Base-by-base conservation (phyloP, 164 flowering plant species). In the Euptelea pleiosperma region DNA sequence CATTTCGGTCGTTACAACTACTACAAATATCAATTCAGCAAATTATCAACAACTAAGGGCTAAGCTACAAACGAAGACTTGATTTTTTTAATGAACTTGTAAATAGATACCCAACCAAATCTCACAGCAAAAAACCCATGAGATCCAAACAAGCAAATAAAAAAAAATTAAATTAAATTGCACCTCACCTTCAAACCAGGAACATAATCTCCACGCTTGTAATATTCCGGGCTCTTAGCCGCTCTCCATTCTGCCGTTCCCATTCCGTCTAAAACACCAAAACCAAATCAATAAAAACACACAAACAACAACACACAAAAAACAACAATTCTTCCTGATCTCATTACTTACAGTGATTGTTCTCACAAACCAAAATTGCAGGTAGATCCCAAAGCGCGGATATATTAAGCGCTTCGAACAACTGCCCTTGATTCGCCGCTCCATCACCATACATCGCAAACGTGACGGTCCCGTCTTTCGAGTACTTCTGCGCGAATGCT, bases 241-340 rank as follows among this genome's bases (percentile, higher is more conserved):
- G 99, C 96, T 63, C 97, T 85, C 97, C 97, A 94, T 56, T 90
- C 99, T 1, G 99, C 97, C 0, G 97, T 94, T 8, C 99, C 99
- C 99, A 94, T 91, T 15, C 99, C 99, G 81, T 94, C 97, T 94
- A 62, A n/a, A n/a, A n/a, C n/a, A n/a, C n/a, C 68, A 67, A n/a
- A 41, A 44, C 10, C 28, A 37, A 26, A 42, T 31, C 8, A 42
- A 57, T 1, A 37, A 55, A 25, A 14, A 24, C 58, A 60, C 53
- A 16, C 16, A 29, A n/a, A 43, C 3, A 26, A 39, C 22, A 7
- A 39, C 0, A 36, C 41, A 3, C 12, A 28, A 54, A 44, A 45
- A 8, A 29, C n/a, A 39, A 45, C 18, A 62, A 57, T 21, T 34
- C 25, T 19, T 34, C 41, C 10, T 33, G 1, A n/a, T 19, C 12